These are phyloP conservation scores for Elsinoe perseae DNA, from an alignment of 2,329 filamentous ascomycete species.

Conservation along the genomic window DNA sequence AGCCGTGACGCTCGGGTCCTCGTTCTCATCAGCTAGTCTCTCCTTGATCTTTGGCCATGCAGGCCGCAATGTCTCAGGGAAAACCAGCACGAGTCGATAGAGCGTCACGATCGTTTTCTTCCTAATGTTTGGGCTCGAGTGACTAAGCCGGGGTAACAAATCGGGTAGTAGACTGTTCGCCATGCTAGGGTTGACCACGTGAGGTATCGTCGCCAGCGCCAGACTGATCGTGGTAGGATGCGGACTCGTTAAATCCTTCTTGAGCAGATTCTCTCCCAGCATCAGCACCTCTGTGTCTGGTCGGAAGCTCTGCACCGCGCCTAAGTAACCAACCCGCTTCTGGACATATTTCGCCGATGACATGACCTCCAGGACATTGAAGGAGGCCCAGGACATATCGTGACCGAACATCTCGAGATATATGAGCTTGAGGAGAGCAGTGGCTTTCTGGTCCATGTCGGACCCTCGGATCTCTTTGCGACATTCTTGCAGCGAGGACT, in stretches of 20 bases:
- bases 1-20: conserved; percentile 88
- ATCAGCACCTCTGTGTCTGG: conserved; percentile 95
- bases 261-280: conserved; percentile 91
- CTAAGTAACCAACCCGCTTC: conserved; percentile 91
- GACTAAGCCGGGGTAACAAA: conserved; percentile 73
- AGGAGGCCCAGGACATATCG: conserved; percentile 99
- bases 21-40: conserved; percentile 76
- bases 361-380: conserved; percentile 98
- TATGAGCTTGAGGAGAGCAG: conserved; percentile 86
- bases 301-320: conserved; percentile 90
- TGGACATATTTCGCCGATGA: conserved; percentile 89
- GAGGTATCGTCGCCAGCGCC: conserved; percentile 82
- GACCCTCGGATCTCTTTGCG: conserved; percentile 83
- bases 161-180: conserved; percentile 84
- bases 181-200: conserved; percentile 86
- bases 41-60: conserved; percentile 99
- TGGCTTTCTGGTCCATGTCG: conserved; percentile 97
- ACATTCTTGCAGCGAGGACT: conserved; percentile 90
- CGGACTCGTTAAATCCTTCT: conserved; percentile 79
- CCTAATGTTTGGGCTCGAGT: conserved; percentile 75
- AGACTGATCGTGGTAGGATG: conserved; percentile 71
- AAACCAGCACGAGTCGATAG: conserved; percentile 89
- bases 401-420: conserved; percentile 99
- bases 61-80: conserved; percentile 82
- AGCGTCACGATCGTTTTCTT: conserved; percentile 96